phyloP scores from a whole-genome alignment of 495 filamentous ascomycete species.

The Neurospora sp. region DNA sequence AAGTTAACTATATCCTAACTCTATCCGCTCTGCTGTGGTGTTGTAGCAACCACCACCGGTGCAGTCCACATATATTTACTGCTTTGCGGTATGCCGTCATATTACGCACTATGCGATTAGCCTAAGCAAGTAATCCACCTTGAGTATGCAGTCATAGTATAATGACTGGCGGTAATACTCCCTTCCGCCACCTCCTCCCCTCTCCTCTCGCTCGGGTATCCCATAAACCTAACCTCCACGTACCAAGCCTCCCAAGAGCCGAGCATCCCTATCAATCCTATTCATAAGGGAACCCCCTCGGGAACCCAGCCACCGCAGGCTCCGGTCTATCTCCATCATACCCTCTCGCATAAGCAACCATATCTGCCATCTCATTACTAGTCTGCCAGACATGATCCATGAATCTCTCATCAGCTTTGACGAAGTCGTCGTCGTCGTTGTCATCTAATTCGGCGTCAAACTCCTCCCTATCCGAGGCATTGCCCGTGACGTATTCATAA shows the following conservation, averaged over 20 bases:
- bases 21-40: neutral
- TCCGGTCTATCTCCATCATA: neutral
- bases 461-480: conserved; percentile 37
- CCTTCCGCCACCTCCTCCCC: no score
- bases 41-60: neutral
- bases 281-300: neutral
- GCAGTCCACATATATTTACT: neutral
- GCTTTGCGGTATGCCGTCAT: no score
- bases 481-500: conserved; percentile 33
- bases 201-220: no score
- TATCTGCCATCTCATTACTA: neutral
- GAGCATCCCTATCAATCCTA: neutral
- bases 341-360: neutral
- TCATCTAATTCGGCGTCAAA: conserved; percentile 13
- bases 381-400: neutral
- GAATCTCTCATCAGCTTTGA: conserved; percentile 5
- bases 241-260: neutral
- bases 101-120: no score
- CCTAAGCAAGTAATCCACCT: no score
- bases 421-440: conserved; percentile 25
- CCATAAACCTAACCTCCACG: neutral
- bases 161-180: no score
- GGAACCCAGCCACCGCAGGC: neutral
- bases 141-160: no score
- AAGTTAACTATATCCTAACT: neutral